phyloP scores from a whole-genome alignment of 495 filamentous ascomycete species.

The Podospora anserina region DNA sequence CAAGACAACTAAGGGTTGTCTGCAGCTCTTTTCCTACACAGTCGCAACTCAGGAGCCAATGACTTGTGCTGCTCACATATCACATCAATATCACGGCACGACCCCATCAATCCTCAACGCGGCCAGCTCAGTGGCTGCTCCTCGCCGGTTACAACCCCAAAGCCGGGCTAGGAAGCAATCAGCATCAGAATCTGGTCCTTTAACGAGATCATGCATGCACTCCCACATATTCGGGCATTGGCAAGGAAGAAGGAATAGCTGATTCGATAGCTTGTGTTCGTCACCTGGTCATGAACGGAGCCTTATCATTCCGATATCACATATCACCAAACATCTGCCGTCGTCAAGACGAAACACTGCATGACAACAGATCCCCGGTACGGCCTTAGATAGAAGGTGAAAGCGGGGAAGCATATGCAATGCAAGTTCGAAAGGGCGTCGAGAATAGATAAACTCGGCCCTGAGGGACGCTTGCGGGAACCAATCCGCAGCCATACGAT shows the following conservation, averaged over 20 bases:
- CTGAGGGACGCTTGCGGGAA: neutral
- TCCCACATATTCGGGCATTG: neutral
- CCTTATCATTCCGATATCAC: neutral
- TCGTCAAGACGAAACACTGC: neutral
- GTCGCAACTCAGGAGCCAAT: neutral
- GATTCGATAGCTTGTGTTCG: neutral
- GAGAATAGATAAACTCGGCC: conserved; percentile 6
- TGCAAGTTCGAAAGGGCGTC: neutral
- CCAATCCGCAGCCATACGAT: neutral
- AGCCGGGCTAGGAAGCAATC: neutral
- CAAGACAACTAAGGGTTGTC: neutral
- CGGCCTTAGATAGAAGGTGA: conserved; percentile 1
- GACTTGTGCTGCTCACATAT: conserved; percentile 3
- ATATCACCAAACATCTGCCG: neutral
- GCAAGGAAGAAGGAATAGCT: neutral
- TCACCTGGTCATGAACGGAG: neutral
- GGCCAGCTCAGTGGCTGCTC: neutral
- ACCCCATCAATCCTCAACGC: neutral
- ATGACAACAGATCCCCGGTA: neutral
- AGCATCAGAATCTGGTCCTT: neutral
- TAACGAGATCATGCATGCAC: conserved; percentile 5
- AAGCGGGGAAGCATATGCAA: neutral
- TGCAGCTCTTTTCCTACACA: neutral
- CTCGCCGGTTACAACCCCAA: neutral
- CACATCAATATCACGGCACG: neutral